These are phyloP conservation scores for Simplicillium aogashimaense DNA, from an alignment of 2,329 filamentous ascomycete genomes.

Conservation along the genomic window DNA sequence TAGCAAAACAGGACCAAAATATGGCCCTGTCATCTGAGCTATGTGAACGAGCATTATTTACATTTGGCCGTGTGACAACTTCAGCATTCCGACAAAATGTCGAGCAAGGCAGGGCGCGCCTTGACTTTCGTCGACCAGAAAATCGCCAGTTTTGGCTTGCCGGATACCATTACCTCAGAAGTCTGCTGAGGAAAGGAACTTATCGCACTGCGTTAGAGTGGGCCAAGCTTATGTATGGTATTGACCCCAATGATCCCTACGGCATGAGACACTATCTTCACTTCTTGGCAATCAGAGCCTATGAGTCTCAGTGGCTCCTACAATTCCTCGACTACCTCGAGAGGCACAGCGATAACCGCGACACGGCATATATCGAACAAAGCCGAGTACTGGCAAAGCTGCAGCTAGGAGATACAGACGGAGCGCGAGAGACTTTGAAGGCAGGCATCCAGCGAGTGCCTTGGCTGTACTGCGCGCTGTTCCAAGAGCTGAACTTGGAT, in stretches of 20 bases:
- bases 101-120: slow-evolving; percentile 64
- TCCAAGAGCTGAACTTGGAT: slow-evolving; percentile 70
- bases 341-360: slow-evolving; percentile 24
- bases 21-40: slow-evolving; percentile 78
- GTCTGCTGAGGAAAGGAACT: slow-evolving; percentile 81
- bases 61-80: slow-evolving; percentile 80
- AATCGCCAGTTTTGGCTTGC: slow-evolving; percentile 92
- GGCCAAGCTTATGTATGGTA: slow-evolving; percentile 71
- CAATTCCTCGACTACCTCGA: slow-evolving; percentile 47
- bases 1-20: slow-evolving; percentile 86
- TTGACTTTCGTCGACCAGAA: slow-evolving; percentile 74
- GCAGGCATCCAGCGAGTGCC: slow-evolving; percentile 64
- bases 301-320: slow-evolving; percentile 67
- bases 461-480: slow-evolving; percentile 76
- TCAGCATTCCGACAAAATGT: slow-evolving; percentile 72
- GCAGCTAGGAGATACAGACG: slow-evolving; percentile 55
- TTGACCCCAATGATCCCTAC: slow-evolving; percentile 75
- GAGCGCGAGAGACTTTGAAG: slow-evolving; percentile 55
- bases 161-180: slow-evolving; percentile 79
- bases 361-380: slow-evolving; percentile 61
- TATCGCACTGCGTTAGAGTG: slow-evolving; percentile 91
- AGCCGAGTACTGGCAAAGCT: slow-evolving; percentile 68
- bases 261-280: slow-evolving; percentile 74
- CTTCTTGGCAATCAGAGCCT: slow-evolving; percentile 71
- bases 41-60: slow-evolving; percentile 83